Evolutionary conservation across 371 early-diverging fungal genomes (phyloP), one percentile per base, ranked within the genome.

Genomic region (Umbelopsis sp.): DNA sequence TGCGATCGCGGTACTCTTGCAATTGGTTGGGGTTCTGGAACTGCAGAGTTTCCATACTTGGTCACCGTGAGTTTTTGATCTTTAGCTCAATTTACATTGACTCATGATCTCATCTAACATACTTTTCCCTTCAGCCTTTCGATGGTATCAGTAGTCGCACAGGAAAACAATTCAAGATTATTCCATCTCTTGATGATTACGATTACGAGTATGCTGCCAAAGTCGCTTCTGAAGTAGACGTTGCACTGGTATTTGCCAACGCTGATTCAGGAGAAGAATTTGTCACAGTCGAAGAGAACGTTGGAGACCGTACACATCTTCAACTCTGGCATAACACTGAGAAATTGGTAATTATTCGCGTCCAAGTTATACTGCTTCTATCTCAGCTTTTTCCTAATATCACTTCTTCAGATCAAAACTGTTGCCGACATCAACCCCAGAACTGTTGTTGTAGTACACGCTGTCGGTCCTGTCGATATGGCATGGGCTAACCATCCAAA

Each of bases 1-100:
- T 69, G 71, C 37, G 65, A 65, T 37, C 65, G 24, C 52, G 86
- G 85, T 10, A 84, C 82, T 35, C 65, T 87, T 51, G 80, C 85
- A 12, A 76, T 76, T 66, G 87, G 86, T 11, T 80, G 87, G 76
- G 87, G 85, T 16, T 80, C 81, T 52, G 87, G 87, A 51, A 79
- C 86, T 22, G 74, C 82, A 12, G 57, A 72, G 14, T 87, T 80
- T 69, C 80, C 85, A 1, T 86, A 85, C 65, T 35, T 87, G 20
- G 70, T 85, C n/a, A 72, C 81, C 3, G 79, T 78, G 69, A 63
- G 67, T 69, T 24, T 16, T 25, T 29, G 32, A 24, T 9, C 22
- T 32, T 29, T 29, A 4, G 1, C 29, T 29, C 29, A 29, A 29
- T 29, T 29, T 29, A 29, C n/a, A 35, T 10, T 35, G 22, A 37